Evolutionary conservation across 148 eudicot species (phyloP).

Genomic region (Camellia granthamiana): DNA sequence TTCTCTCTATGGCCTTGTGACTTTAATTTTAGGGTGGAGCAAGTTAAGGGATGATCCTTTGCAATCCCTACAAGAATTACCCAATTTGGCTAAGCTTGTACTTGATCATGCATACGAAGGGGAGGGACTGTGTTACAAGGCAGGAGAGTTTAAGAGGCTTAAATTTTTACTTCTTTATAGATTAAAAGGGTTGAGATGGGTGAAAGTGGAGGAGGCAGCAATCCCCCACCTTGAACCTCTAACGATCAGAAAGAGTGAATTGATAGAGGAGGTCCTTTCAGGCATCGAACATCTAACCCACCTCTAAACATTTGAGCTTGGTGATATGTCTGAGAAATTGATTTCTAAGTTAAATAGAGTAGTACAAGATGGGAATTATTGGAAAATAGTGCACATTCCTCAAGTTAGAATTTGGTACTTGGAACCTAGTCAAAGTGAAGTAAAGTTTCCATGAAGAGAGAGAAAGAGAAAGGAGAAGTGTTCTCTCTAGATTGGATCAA

Average conservation of each 20-base stretch:
- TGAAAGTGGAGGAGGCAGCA: conserved; percentile 16
- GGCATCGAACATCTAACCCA: background rate
- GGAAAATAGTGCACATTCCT: background rate
- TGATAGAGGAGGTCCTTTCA: background rate
- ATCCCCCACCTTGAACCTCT: conserved; percentile 10
- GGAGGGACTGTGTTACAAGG: conserved; percentile 10
- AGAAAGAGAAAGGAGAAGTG: background rate
- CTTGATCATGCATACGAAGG: conserved; percentile 15
- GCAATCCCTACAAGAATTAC: conserved; percentile 12
- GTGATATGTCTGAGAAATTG: background rate
- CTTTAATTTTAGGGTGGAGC: background rate
- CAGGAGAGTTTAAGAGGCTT: conserved; percentile 18
- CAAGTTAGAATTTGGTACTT: background rate
- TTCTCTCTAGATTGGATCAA: background rate
- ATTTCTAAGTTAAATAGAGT: background rate
- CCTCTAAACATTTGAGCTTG: background rate
- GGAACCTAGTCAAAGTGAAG: background rate
- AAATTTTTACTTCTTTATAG: background rate
- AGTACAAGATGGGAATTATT: background rate
- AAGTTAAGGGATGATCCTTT: conserved; percentile 14
- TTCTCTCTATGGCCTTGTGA: conserved; percentile 7
- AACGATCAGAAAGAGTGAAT: background rate
- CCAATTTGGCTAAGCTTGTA: background rate
- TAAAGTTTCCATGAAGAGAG: background rate
- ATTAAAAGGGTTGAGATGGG: background rate